Percentiles rank a stretch among this genome's conserved stretches.
These are phyloP conservation scores for Hyaloperonospora brassicae DNA, from an alignment of 352 stramenopile species.

Conservation along the genomic window DNA sequence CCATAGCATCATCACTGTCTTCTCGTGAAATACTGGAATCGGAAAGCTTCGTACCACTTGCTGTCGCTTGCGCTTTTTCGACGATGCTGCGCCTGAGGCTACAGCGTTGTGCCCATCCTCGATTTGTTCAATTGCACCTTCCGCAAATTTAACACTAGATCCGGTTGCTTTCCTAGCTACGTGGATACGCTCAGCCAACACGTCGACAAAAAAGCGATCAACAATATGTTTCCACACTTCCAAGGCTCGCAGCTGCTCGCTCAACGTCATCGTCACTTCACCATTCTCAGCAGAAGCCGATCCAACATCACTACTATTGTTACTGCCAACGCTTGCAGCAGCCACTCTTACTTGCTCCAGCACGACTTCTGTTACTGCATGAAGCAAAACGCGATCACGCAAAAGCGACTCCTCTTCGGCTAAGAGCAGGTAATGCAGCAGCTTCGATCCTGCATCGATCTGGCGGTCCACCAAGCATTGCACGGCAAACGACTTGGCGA, in stretches of 20 bases:
- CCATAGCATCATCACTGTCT: conserved; percentile 45
- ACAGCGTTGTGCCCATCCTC: conserved; percentile 19
- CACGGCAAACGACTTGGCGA: conserved; percentile 59
- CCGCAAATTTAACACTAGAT: conserved; percentile 28
- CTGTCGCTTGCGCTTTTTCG: conserved; percentile 27
- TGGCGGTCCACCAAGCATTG: conserved; percentile 63
- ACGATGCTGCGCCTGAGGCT: conserved; percentile 8
- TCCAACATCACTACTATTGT: conserved; percentile 8
- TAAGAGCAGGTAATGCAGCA: conserved; percentile 48
- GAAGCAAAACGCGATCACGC: conserved; percentile 64
- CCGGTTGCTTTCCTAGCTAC: conserved; percentile 22
- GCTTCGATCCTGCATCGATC: conserved; percentile 36
- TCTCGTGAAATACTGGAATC: conserved; percentile 54
- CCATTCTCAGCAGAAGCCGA: conserved; percentile 31
- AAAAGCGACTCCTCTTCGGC: conserved; percentile 62
- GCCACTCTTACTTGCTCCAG: conserved; percentile 41
- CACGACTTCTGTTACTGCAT: conserved; percentile 55
- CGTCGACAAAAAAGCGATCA: conserved; percentile 51
- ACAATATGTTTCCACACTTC: conserved; percentile 53
- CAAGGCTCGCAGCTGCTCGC: conserved; percentile 38
- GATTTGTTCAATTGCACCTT: conserved; percentile 20
- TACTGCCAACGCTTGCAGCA: conserved; percentile 23
- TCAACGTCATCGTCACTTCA: conserved; percentile 24
- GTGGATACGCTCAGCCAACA: conserved; percentile 31
- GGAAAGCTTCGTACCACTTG: conserved; percentile 41